These are phyloP conservation scores for Crithidia mellificae DNA, from an alignment of 208 protist species.

Conservation along the genomic window DNA sequence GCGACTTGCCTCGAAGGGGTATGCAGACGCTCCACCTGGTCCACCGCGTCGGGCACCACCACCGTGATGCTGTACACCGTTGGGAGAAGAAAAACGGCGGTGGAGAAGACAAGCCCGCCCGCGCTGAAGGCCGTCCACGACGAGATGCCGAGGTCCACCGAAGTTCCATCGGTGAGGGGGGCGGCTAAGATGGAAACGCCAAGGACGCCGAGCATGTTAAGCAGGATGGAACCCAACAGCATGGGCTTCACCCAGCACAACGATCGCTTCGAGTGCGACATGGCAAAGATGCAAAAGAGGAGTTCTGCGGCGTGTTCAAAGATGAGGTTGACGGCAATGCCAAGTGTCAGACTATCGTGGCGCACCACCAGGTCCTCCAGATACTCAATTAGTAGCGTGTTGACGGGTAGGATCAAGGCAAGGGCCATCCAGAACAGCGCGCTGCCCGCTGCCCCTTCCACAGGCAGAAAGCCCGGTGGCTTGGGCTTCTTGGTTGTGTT, in stretches of 20 bases:
- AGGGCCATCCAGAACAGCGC: constrained; percentile 38
- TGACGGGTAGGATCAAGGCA: constrained; percentile 33
- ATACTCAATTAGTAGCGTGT: constrained; percentile 40
- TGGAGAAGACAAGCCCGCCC: constrained; percentile 38
- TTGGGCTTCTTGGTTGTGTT: background rate
- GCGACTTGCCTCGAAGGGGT: constrained; percentile 5
- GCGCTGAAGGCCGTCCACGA: constrained; percentile 47
- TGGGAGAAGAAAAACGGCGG: constrained; percentile 50
- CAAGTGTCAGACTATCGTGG: constrained; percentile 35
- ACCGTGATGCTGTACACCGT: constrained; percentile 48
- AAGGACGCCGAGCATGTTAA: constrained; percentile 69
- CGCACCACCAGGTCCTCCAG: constrained; percentile 69
- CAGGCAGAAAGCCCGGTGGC: background rate
- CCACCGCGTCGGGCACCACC: constrained; percentile 14
- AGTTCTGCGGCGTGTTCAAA: constrained; percentile 67
- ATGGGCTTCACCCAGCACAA: constrained; percentile 60
- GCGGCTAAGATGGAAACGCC: constrained; percentile 50
- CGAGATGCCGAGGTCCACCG: constrained; percentile 33
- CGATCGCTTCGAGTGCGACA: constrained; percentile 35
- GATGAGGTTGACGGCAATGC: constrained; percentile 56
- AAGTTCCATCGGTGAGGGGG: constrained; percentile 27
- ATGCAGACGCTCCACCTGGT: constrained; percentile 14
- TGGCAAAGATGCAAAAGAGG: constrained; percentile 49
- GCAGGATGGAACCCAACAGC: constrained; percentile 62
- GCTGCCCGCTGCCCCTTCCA: constrained; percentile 2